Evolutionary conservation across 352 stramenopile genomes (phyloP).

Genomic region (Phytophthora colocasiae): DNA sequence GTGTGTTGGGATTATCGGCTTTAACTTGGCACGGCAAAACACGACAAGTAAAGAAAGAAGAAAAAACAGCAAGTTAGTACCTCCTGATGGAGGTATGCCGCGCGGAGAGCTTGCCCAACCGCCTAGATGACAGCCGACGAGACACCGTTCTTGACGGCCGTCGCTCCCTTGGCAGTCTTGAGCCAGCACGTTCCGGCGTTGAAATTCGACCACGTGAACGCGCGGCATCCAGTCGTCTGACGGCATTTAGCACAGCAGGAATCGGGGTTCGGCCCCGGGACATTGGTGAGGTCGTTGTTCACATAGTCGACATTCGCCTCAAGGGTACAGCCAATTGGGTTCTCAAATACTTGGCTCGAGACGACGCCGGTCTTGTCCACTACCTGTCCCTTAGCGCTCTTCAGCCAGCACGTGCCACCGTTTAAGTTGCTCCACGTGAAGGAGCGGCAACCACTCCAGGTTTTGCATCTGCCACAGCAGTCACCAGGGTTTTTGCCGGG

Average conservation of each 20-base stretch:
- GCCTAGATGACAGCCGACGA: conserved; percentile 36
- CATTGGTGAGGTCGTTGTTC: conserved; percentile 42
- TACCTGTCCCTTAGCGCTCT: conserved; percentile 31
- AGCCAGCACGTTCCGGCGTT: conserved; percentile 37
- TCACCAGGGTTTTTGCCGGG: conserved; percentile 4
- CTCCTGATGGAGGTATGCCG: conserved; percentile 2
- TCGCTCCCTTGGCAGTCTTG: conserved; percentile 34
- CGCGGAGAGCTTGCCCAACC: neutral
- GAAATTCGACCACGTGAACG: conserved; percentile 38
- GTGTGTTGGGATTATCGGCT: too few relatives aligned
- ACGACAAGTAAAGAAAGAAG: neutral
- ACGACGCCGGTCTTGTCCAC: conserved; percentile 25
- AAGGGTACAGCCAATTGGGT: conserved; percentile 25
- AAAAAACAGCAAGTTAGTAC: neutral
- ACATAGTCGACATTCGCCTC: conserved; percentile 36
- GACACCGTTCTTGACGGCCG: conserved; percentile 25
- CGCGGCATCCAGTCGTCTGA: conserved; percentile 20
- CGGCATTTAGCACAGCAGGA: conserved; percentile 42
- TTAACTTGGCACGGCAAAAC: conserved; percentile 6
- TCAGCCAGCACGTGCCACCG: conserved; percentile 52
- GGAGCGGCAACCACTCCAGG: conserved; percentile 39
- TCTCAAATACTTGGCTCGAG: conserved; percentile 31
- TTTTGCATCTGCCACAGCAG: conserved; percentile 48
- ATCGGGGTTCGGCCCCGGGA: conserved; percentile 5
- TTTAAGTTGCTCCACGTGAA: conserved; percentile 49